Evolutionary conservation across 2,329 filamentous ascomycete genomes (phyloP).

Genomic region (Diaporthe caulivora): DNA sequence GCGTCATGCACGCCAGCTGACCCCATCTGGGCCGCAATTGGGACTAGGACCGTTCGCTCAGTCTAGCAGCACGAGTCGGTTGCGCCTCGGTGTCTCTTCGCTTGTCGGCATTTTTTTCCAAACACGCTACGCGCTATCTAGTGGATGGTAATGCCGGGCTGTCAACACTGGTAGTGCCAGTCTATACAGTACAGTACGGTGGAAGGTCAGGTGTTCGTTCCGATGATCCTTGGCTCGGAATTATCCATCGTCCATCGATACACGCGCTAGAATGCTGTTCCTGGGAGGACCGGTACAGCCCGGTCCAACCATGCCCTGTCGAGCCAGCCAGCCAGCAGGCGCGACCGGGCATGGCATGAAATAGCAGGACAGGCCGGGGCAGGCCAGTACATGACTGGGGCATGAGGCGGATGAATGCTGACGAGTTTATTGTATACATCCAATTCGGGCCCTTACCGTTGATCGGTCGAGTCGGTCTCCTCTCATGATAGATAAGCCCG

Average conservation of each 20-base stretch:
- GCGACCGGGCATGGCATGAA: constrained; percentile 4
- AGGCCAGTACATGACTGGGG: constrained; percentile 5
- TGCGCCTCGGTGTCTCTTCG: constrained; percentile 27
- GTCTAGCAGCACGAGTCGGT: constrained; percentile 9
- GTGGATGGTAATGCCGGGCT: neutral
- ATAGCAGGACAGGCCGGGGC: neutral
- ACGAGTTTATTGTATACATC: constrained; percentile 23
- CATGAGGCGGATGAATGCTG: constrained; percentile 19
- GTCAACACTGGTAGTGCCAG: constrained; percentile 16
- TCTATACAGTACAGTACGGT: neutral
- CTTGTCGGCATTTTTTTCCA: constrained; percentile 12
- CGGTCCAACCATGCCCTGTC: constrained; percentile 16
- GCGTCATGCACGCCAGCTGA: constrained; percentile 34
- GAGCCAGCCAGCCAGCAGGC: constrained; percentile 1
- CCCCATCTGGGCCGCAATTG: constrained; percentile 22
- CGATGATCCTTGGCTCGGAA: neutral
- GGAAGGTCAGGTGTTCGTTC: neutral
- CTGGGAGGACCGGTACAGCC: constrained; percentile 26
- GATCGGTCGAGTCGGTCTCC: constrained; percentile 15
- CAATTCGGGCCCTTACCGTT: constrained; percentile 25
- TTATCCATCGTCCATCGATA: constrained; percentile 6
- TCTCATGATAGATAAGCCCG: constrained; percentile 21
- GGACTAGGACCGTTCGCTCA: constrained; percentile 3
- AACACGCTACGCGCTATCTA: constrained; percentile 18
- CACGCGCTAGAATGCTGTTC: neutral